Evolutionary conservation across 495 filamentous ascomycete genomes (phyloP).

Genomic region (Bombardia bombarda): DNA sequence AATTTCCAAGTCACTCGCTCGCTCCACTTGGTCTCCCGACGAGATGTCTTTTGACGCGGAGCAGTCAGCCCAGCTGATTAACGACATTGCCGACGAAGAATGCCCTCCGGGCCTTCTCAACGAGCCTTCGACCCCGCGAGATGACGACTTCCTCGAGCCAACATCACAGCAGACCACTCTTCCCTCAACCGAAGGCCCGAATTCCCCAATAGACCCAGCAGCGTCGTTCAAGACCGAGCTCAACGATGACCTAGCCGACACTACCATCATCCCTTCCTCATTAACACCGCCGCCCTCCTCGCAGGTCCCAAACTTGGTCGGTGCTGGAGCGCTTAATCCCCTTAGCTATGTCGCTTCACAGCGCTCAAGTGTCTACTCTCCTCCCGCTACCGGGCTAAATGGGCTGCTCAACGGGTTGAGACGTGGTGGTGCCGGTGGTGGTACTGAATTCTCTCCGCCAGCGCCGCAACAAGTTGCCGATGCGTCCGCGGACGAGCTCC

Average conservation of each 20-base stretch:
- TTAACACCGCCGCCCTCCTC: constrained; percentile 73
- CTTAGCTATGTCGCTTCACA: constrained; percentile 37
- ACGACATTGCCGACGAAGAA: constrained; percentile 21
- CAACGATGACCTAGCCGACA: constrained; percentile 27
- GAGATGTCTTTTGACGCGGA: constrained; percentile 18
- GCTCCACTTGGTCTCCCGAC: not conserved
- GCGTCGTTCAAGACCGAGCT: constrained; percentile 31
- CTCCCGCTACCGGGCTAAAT: constrained; percentile 49
- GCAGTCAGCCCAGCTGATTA: constrained; percentile 16
- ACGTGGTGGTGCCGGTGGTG: constrained; percentile 43
- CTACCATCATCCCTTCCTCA: constrained; percentile 38
- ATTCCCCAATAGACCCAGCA: constrained; percentile 30
- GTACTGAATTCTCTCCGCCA: constrained; percentile 47
- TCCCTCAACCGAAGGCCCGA: constrained; percentile 34
- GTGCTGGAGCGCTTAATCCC: constrained; percentile 23
- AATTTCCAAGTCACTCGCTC: no score
- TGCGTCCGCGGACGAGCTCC: constrained; percentile 50
- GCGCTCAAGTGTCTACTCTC: constrained; percentile 39
- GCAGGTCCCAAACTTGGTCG: constrained; percentile 43
- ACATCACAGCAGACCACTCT: constrained; percentile 37
- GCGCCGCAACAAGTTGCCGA: constrained; percentile 57
- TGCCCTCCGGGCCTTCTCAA: constrained; percentile 12
- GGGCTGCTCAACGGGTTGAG: no score
- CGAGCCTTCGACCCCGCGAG: constrained; percentile 33
- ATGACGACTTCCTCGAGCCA: constrained; percentile 19